phyloP scores from a whole-genome alignment of 2,329 filamentous ascomycete genomes.

The Pseudogymnoascus sp. region DNA sequence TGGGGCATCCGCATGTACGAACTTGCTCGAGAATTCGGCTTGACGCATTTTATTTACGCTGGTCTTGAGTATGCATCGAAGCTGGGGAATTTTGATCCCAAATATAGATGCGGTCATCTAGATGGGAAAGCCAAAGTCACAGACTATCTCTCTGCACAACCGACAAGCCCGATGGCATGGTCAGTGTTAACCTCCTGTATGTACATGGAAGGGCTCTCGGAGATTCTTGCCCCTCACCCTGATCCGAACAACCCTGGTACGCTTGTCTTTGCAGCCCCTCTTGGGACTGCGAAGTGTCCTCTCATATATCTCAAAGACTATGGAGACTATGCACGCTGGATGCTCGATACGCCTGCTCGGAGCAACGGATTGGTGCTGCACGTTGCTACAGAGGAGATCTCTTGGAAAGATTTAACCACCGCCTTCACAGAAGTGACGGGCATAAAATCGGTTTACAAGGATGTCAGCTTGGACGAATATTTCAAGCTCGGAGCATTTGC shows the following conservation, averaged over 20 bases:
- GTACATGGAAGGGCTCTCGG: constrained; percentile 26
- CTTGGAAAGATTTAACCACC: constrained; percentile 15
- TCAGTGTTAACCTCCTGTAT: constrained; percentile 25
- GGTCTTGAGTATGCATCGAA: constrained; percentile 33
- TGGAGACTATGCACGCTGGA: constrained; percentile 22
- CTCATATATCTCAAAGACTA: constrained; percentile 22
- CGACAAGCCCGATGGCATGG: constrained; percentile 15
- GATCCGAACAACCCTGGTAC: constrained; percentile 11
- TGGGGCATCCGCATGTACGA: constrained; percentile 32
- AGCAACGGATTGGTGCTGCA: constrained; percentile 20
- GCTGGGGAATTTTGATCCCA: constrained; percentile 29
- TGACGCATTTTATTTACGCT: constrained; percentile 29
- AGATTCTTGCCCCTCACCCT: constrained; percentile 15
- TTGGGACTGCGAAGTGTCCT: constrained; percentile 15
- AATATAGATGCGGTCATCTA: constrained; percentile 32
- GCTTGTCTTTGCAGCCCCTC: constrained; percentile 15
- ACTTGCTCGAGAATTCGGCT: constrained; percentile 19
- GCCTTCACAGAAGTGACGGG: constrained; percentile 17
- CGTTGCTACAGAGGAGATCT: constrained; percentile 20
- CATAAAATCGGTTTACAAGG: constrained; percentile 14
- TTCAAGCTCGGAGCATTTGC: constrained; percentile 13
- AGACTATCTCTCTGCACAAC: constrained; percentile 16
- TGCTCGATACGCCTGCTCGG: constrained; percentile 20
- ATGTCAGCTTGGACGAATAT: constrained; percentile 17
- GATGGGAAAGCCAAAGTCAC: constrained; percentile 32